Evolutionary conservation across 768 basidiomycete genomes (phyloP).

Genomic region (Cantharellus cinnabarinus): DNA sequence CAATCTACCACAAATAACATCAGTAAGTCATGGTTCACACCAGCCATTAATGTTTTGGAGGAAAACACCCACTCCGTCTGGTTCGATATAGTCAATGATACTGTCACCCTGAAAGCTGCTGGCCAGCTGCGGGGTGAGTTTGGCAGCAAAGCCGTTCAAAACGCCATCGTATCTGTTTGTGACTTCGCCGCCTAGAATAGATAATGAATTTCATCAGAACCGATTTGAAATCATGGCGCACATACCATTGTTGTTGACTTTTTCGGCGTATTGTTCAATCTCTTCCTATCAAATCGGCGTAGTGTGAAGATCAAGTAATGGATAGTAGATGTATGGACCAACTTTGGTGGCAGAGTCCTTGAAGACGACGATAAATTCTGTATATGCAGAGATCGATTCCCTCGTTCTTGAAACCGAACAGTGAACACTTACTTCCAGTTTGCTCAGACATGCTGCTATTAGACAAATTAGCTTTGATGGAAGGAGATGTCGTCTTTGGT

Average conservation of each 20-base stretch:
- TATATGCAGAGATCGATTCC: neutral
- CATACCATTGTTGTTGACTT: neutral
- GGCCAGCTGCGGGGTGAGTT: neutral
- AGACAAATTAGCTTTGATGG: no score
- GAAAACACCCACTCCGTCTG: neutral
- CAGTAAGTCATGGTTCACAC: neutral
- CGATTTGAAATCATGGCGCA: neutral
- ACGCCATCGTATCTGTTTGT: neutral
- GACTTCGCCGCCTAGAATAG: neutral
- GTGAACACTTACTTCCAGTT: no score
- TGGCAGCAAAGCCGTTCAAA: neutral
- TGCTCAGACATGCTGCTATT: no score
- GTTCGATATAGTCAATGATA: neutral
- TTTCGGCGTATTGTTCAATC: neutral
- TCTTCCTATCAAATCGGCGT: neutral
- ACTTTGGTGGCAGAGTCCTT: conserved; percentile 2
- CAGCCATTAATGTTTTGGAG: no score
- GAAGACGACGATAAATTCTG: conserved; percentile 7
- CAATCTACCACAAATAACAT: neutral
- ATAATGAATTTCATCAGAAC: neutral
- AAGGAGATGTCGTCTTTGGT: no score
- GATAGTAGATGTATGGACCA: neutral
- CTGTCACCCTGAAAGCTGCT: neutral
- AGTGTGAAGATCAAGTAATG: no score
- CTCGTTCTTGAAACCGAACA: no score